Percentiles rank a stretch among this genome's conserved stretches.
Evolutionary conservation across 257 asterid genomes (phyloP).

Genomic region (Solanum megistacrolobum): DNA sequence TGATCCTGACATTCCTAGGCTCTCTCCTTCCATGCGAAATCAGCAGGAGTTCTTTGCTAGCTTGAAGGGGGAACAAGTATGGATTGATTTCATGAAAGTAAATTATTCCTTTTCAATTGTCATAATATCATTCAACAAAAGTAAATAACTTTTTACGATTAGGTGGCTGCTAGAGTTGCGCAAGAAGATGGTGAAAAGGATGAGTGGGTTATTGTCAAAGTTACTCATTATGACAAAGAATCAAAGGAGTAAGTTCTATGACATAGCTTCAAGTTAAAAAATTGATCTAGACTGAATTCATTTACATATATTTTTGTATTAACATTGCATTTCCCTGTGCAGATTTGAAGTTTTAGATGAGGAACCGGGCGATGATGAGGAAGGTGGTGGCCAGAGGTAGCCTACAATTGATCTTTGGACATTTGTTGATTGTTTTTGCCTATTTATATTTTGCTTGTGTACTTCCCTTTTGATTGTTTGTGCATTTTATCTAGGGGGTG

Average conservation of each 20-base stretch:
- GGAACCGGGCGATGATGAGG: conserved; percentile 98
- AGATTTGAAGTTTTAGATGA: conserved; percentile 96
- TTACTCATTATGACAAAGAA: conserved; percentile 88
- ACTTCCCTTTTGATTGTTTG: background rate
- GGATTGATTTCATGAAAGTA: background rate
- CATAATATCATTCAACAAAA: background rate
- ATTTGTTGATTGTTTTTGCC: background rate
- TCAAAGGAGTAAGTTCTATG: conserved; percentile 57
- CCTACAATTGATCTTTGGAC: background rate
- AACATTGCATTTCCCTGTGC: background rate
- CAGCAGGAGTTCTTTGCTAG: conserved; percentile 71
- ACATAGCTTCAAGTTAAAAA: background rate
- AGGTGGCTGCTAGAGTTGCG: conserved; percentile 95
- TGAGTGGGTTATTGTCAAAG: conserved; percentile 97
- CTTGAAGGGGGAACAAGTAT: conserved; percentile 95
- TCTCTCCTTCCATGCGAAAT: conserved; percentile 54
- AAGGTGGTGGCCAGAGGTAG: conserved; percentile 82
- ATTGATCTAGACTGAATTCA: background rate
- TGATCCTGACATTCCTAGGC: conserved; percentile 62
- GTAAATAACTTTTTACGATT: background rate
- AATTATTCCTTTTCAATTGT: background rate
- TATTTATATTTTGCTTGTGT: background rate
- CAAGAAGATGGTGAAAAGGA: conserved; percentile 87
- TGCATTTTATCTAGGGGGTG: background rate
- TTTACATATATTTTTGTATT: background rate